Base-by-base conservation (phyloP, 1,284 basidiomycete species). In the Moniliella sp. region DNA sequence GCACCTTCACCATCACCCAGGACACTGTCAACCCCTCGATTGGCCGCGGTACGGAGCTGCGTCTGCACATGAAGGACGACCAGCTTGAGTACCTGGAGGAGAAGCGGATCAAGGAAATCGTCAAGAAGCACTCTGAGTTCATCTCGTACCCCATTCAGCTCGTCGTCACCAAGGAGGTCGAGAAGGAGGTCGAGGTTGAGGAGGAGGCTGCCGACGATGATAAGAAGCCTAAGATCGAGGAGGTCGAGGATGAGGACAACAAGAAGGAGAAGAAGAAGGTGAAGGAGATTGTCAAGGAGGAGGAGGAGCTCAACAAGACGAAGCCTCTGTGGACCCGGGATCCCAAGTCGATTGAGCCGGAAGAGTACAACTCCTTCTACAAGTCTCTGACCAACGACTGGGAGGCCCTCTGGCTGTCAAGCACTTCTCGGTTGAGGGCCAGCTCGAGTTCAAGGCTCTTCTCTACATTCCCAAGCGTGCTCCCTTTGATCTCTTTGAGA, bases 91-190 rank as follows among this genome's bases (percentile, higher is more conserved):
- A 94, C 69, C 74, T 94, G 37, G 88, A 97, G 69, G 91, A 97
- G 73, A 93, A 93, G 74, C 76, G 75, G 65, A 84, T 97, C 73
- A 88, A 88, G 70, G 91, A 97, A 55, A 83, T 91, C 49, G 88
- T 99, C 65, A 97, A 97, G 75, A 97, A 97, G 73, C 91, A 99
- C 74, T 97, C 91, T 60, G 88, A 97, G 69, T 97, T 97, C 71
- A 99, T 97, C 68, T 94, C 88, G 30, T 97, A 97, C 71, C 91
- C 88, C 47, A 99, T 97, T 61, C 86, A 97, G 65, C 74, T 99
- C 49, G 82, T 82, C 34, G 84, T 93, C 46, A 84, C 82, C 62
- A 99, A 97, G 74, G 88, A 97, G 70, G 81, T 91, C 40, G 91
- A 97, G 71, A 61, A 61, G 53, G 65, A 67, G 30, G 62, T 64